These are phyloP conservation scores for Diophrys appendiculata DNA, from an alignment of 73 alveolate species.

Conservation along the genomic window DNA sequence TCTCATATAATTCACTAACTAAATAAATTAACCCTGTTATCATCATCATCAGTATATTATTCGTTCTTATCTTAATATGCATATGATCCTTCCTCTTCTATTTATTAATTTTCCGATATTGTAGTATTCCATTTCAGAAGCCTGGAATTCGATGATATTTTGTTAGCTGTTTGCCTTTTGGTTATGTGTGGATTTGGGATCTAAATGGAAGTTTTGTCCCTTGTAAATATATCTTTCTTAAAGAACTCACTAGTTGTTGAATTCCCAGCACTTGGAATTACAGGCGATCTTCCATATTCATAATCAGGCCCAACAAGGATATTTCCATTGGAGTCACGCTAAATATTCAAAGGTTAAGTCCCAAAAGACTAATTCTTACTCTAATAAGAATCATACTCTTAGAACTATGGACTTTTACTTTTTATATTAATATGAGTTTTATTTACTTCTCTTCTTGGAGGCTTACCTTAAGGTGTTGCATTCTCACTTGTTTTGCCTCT, in stretches of 20 bases:
- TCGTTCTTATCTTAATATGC: no score
- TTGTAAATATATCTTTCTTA: background rate
- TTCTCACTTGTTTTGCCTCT: background rate
- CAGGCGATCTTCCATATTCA: no score
- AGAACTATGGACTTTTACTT: no score
- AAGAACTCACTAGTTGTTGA: background rate
- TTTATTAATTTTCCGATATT: background rate
- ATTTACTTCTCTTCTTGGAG: background rate
- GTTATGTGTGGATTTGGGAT: conserved; percentile 1
- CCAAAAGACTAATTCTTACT: background rate
- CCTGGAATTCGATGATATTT: background rate
- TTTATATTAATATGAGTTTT: background rate
- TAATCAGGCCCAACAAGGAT: background rate
- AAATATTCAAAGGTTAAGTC: background rate
- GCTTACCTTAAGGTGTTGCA: no score
- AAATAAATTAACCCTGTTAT: no score
- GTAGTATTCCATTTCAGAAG: background rate
- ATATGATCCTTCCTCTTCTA: background rate
- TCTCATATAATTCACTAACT: no score
- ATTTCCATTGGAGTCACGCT: background rate
- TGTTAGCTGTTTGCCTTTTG: background rate
- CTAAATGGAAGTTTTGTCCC: background rate
- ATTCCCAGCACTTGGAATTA: background rate
- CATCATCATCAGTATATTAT: no score
- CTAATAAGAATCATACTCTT: background rate